phyloP scores from a whole-genome alignment of 2,329 filamentous ascomycete species.

The Botrytis deweyae region DNA sequence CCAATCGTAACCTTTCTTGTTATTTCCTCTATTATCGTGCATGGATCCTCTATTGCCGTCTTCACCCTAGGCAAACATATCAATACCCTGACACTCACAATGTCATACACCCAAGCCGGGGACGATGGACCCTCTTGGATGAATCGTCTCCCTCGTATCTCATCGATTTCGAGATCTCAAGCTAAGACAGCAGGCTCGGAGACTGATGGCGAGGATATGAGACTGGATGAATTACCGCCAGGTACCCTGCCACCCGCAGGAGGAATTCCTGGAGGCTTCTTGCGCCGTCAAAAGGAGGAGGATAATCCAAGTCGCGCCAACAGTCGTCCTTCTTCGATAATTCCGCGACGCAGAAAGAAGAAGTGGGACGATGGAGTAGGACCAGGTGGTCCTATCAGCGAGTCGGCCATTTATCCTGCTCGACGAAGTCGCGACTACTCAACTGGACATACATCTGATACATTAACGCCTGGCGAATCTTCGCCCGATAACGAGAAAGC shows the following conservation, averaged over 20 bases:
- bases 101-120: constrained; percentile 90
- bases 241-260: constrained; percentile 72
- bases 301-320: constrained; percentile 52
- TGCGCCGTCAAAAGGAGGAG: constrained; percentile 81
- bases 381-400: constrained; percentile 81
- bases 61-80: constrained; percentile 98
- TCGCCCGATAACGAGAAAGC: constrained; percentile 33
- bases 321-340: constrained; percentile 60
- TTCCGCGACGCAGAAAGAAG: constrained; percentile 61
- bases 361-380: constrained; percentile 70
- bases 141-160: constrained; percentile 77
- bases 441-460: constrained; percentile 36
- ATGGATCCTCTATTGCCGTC: constrained; percentile 96
- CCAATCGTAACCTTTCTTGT: constrained; percentile 93
- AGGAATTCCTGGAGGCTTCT: constrained; percentile 70
- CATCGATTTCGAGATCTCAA: constrained; percentile 71
- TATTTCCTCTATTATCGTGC: constrained; percentile 89
- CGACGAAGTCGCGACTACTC: constrained; percentile 33
- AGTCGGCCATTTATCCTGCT: constrained; percentile 82
- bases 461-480: constrained; percentile 36
- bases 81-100: constrained; percentile 90
- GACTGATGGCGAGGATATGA: constrained; percentile 65
- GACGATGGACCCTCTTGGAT: constrained; percentile 93
- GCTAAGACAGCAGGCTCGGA: constrained; percentile 81
- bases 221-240: constrained; percentile 60